Percentiles rank a stretch among this genome's conserved stretches.
phyloP scores from a whole-genome alignment of 345 rosid genomes.

The Sapria himalayana region DNA sequence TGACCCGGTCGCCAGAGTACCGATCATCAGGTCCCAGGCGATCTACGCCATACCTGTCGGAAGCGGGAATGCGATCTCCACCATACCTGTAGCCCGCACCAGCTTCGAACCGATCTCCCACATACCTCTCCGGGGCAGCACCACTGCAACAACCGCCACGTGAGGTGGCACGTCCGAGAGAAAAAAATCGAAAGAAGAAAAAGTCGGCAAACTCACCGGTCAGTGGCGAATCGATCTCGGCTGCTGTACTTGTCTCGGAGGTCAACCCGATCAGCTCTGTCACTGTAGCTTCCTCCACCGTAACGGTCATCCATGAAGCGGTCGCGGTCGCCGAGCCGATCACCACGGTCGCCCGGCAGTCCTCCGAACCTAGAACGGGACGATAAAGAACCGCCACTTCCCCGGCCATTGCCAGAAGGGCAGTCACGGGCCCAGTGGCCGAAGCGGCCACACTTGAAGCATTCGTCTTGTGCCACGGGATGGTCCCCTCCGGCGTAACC shows the following conservation, averaged over 20 bases:
- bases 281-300: slow-evolving; percentile 69
- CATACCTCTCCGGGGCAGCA: not conserved
- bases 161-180: not conserved
- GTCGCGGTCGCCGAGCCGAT: slow-evolving; percentile 68
- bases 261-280: slow-evolving; percentile 70
- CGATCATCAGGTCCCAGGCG: too few species aligned
- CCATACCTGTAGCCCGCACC: slow-evolving; percentile 44
- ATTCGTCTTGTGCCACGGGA: slow-evolving; percentile 64
- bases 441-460: slow-evolving; percentile 81
- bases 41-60: slow-evolving; percentile 51
- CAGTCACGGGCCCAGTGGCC: slow-evolving; percentile 99
- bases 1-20: too few species aligned
- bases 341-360: slow-evolving; percentile 40
- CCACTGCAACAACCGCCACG: not conserved
- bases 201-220: slow-evolving; percentile 31
- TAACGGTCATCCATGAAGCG: slow-evolving; percentile 82
- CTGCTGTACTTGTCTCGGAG: slow-evolving; percentile 48
- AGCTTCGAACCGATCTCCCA: not conserved
- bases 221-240: slow-evolving; percentile 51
- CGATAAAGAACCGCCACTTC: slow-evolving; percentile 52
- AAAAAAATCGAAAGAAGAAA: not conserved
- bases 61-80: slow-evolving; percentile 56
- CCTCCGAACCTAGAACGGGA: slow-evolving; percentile 72
- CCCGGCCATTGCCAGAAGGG: slow-evolving; percentile 65
- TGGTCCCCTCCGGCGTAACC: slow-evolving; percentile 52